phyloP scores from a whole-genome alignment of 2,329 filamentous ascomycete species.

The Diaporthe capsici region DNA sequence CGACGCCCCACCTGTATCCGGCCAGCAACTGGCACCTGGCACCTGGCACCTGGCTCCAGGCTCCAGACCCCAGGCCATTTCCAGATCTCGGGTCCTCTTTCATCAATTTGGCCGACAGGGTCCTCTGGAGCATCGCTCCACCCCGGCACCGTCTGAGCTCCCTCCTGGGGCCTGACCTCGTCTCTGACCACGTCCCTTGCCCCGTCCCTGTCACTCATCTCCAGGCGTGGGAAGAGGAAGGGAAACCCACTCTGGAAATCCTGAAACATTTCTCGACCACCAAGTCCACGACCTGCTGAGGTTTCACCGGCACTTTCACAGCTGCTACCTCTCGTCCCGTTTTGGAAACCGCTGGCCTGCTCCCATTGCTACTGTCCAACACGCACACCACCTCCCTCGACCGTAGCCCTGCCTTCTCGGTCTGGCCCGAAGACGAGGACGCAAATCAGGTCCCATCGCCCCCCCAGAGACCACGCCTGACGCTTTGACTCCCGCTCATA shows the following conservation, averaged over 20 bases:
- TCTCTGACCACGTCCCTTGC: conserved; percentile 18
- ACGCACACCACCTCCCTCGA: conserved; percentile 4
- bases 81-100: conserved; percentile 30
- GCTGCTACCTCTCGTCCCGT: conserved; percentile 31
- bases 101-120: conserved; percentile 35
- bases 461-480: conserved; percentile 5
- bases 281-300: conserved; percentile 24
- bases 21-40: conserved; percentile 27
- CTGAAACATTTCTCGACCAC: conserved; percentile 31
- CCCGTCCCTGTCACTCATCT: conserved; percentile 30
- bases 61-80: conserved; percentile 23
- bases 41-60: conserved; percentile 14
- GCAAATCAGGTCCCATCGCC: conserved; percentile 17
- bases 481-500: conserved; percentile 34
- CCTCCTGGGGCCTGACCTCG: conserved; percentile 19
- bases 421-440: conserved; percentile 33
- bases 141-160: conserved; percentile 30
- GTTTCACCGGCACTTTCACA: conserved; percentile 12
- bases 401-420: conserved; percentile 25
- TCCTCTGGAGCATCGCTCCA: conserved; percentile 26
- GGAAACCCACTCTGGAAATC: conserved; percentile 17
- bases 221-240: conserved; percentile 4
- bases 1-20: conserved; percentile 30
- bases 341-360: conserved; percentile 26
- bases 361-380: conserved; percentile 1